These are phyloP conservation scores for Aspergillus sclerotialis DNA, from an alignment of 2,329 filamentous ascomycete genomes.

Conservation along the genomic window DNA sequence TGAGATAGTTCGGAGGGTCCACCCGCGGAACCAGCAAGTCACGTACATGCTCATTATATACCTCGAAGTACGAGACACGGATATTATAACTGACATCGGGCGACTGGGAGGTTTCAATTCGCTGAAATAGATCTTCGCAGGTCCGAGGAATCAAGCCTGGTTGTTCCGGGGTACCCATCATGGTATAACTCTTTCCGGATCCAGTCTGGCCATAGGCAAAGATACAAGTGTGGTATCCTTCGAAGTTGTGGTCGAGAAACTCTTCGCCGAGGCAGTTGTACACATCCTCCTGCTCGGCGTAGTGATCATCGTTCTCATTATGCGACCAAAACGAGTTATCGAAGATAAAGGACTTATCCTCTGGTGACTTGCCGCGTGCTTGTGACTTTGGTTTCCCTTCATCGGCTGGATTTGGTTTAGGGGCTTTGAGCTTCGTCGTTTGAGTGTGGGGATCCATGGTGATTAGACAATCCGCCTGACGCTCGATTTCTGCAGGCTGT, in stretches of 20 bases:
- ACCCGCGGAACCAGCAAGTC: slow-evolving; percentile 79
- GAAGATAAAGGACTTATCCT: slow-evolving; percentile 90
- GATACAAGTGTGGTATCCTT: slow-evolving; percentile 98
- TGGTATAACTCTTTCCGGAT: slow-evolving; percentile 96
- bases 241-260: slow-evolving; percentile 98
- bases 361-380: slow-evolving; percentile 62
- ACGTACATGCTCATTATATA: slow-evolving; percentile 98
- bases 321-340: slow-evolving; percentile 99
- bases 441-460: slow-evolving; percentile 85
- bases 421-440: slow-evolving; percentile 71
- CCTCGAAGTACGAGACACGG: slow-evolving; percentile 96
- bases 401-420: slow-evolving; percentile 47
- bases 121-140: slow-evolving; percentile 90
- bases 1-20: slow-evolving; percentile 82
- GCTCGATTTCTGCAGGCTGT: slow-evolving; percentile 61
- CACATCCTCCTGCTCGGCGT: slow-evolving; percentile 85
- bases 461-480: slow-evolving; percentile 76
- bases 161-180: slow-evolving; percentile 82
- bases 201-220: slow-evolving; percentile 98
- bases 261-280: slow-evolving; percentile 93
- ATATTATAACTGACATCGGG: slow-evolving; percentile 96
- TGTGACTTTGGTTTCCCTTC: slow-evolving; percentile 53
- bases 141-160: slow-evolving; percentile 91
- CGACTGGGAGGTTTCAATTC: slow-evolving; percentile 77
- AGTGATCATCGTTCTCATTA: slow-evolving; percentile 69